phyloP scores from a whole-genome alignment of 805 yeast genomes.

The Sungouiozyma intestinalis region DNA sequence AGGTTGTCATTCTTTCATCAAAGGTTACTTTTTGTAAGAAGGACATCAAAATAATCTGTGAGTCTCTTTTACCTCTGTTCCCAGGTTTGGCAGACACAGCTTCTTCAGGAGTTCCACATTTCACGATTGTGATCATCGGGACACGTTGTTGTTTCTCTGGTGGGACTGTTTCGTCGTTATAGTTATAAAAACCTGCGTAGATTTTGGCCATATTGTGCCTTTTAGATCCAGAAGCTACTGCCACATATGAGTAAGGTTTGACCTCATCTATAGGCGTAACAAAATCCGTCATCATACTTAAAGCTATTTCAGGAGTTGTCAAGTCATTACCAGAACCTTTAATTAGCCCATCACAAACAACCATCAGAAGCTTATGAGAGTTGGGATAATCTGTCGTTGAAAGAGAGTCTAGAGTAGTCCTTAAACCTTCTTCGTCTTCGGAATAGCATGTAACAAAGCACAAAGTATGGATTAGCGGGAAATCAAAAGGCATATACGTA shows the following conservation, averaged over 20 bases:
- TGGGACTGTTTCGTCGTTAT: constrained; percentile 66
- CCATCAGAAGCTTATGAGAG: constrained; percentile 77
- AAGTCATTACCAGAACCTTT: constrained; percentile 87
- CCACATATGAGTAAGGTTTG: constrained; percentile 77
- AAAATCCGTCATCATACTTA: constrained; percentile 79
- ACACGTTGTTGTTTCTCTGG: constrained; percentile 75
- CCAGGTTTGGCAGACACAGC: constrained; percentile 69
- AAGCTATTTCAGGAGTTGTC: constrained; percentile 82
- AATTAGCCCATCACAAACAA: constrained; percentile 91
- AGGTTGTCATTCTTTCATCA: constrained; percentile 89
- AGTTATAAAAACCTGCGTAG: constrained; percentile 87
- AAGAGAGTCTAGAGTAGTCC: constrained; percentile 83
- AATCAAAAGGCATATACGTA: constrained; percentile 76
- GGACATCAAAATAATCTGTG: constrained; percentile 84
- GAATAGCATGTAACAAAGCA: constrained; percentile 89
- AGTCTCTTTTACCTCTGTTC: constrained; percentile 92
- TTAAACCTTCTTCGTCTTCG: constrained; percentile 76
- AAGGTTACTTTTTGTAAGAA: constrained; percentile 80
- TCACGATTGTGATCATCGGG: constrained; percentile 68
- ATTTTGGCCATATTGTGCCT: constrained; percentile 98
- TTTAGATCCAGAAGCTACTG: constrained; percentile 88
- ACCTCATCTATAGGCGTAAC: constrained; percentile 65
- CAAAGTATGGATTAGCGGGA: constrained; percentile 64
- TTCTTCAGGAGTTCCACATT: constrained; percentile 82
- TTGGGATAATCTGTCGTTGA: constrained; percentile 93